Percentiles rank a stretch among this genome's conserved stretches.
These are phyloP conservation scores for Heterobasidion parviporum DNA, from an alignment of 1,284 basidiomycete genomes.

Conservation along the genomic window DNA sequence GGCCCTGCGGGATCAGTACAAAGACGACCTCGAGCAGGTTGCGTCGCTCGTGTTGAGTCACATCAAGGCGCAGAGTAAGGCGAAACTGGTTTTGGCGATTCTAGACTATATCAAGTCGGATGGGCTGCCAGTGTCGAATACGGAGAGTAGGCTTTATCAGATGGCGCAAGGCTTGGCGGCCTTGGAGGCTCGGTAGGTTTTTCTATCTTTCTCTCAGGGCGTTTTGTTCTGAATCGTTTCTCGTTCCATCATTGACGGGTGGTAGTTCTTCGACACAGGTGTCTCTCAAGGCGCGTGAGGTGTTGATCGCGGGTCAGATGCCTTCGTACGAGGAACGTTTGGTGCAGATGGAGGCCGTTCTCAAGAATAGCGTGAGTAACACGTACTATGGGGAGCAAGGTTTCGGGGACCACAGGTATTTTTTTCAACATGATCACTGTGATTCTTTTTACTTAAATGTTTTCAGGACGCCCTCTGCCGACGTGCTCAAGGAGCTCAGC, in stretches of 20 bases:
- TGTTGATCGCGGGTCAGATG: slow-evolving; percentile 92
- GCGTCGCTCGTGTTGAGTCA: slow-evolving; percentile 88
- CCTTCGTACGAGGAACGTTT: slow-evolving; percentile 94
- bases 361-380: slow-evolving; percentile 82
- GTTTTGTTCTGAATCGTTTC: neutral
- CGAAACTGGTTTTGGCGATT: slow-evolving; percentile 78
- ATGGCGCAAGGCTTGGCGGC: slow-evolving; percentile 76
- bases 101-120: slow-evolving; percentile 85
- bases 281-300: slow-evolving; percentile 94
- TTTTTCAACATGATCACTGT: slow-evolving; percentile 16
- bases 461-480: slow-evolving; percentile 70
- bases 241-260: neutral
- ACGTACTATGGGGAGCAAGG: slow-evolving; percentile 86
- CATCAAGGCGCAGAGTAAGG: slow-evolving; percentile 91
- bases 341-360: slow-evolving; percentile 90
- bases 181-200: slow-evolving; percentile 64
- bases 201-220: neutral
- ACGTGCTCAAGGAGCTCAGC: slow-evolving; percentile 87
- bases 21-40: slow-evolving; percentile 88
- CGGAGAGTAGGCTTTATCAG: slow-evolving; percentile 62
- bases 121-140: slow-evolving; percentile 63
- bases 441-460: slow-evolving; percentile 2
- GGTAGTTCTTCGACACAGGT: slow-evolving; percentile 73
- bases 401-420: slow-evolving; percentile 41
- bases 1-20: slow-evolving; percentile 85